Evolutionary conservation across 345 rosid genomes (phyloP).

Genomic region (Trapa bicornis): DNA sequence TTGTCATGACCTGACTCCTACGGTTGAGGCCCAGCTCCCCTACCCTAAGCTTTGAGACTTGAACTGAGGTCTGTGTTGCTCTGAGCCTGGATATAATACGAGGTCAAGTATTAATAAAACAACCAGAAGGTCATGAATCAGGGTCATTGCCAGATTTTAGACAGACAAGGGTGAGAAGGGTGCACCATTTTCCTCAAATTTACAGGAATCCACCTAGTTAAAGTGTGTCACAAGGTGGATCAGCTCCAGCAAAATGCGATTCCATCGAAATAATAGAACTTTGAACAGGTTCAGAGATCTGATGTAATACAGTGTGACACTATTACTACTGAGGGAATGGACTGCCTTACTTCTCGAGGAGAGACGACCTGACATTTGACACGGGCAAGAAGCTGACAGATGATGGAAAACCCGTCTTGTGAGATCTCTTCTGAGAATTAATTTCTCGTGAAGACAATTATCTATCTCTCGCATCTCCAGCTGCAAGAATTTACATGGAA

Average conservation of each 20-base stretch:
- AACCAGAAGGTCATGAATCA: neutral
- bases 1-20: neutral
- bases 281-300: neutral
- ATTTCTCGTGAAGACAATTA: no score
- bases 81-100: neutral
- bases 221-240: neutral
- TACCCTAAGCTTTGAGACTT: neutral
- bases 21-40: neutral
- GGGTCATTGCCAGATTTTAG: neutral
- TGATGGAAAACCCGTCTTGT: neutral
- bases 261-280: neutral
- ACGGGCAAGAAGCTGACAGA: neutral
- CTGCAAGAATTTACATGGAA: neutral
- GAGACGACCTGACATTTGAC: neutral
- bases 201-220: neutral
- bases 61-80: neutral
- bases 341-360: neutral
- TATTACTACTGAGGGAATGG: neutral
- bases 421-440: neutral
- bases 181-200: neutral
- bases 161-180: neutral
- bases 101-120: neutral
- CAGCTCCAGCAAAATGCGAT: neutral
- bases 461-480: neutral
- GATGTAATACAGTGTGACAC: neutral